These are phyloP conservation scores for Aphanomyces invadans DNA, from an alignment of 352 stramenopile species.

Conservation along the genomic window DNA sequence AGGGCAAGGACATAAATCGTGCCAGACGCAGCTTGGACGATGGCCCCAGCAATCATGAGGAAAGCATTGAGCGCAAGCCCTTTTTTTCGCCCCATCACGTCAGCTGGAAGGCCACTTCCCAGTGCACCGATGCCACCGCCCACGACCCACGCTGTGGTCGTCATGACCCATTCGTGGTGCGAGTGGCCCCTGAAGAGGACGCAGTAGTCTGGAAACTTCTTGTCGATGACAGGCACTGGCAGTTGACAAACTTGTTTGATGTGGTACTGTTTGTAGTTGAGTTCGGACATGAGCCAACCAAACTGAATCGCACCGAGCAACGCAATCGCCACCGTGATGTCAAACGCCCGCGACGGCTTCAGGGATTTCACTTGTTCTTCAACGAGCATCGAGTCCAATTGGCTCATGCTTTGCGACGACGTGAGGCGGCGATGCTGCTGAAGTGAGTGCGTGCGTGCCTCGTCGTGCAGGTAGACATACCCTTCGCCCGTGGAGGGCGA, in stretches of 20 bases:
- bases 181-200: conserved; percentile 56
- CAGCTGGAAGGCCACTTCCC: conserved; percentile 29
- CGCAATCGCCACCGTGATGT: conserved; percentile 35
- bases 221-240: neutral
- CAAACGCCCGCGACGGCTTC: conserved; percentile 30
- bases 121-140: conserved; percentile 44
- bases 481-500: neutral
- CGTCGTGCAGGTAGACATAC: neutral
- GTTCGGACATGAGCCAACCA: conserved; percentile 47
- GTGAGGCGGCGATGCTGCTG: neutral
- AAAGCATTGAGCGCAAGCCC: conserved; percentile 26
- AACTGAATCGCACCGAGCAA: conserved; percentile 44
- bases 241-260: conserved; percentile 28
- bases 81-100: conserved; percentile 39
- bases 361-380: neutral
- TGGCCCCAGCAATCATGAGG: conserved; percentile 20
- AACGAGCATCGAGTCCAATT: conserved; percentile 8
- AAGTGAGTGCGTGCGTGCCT: neutral
- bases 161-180: conserved; percentile 42
- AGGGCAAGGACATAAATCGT: conserved; percentile 27
- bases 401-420: neutral
- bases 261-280: conserved; percentile 46
- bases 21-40: conserved; percentile 25
- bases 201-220: conserved; percentile 29
- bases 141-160: conserved; percentile 46